Evolutionary conservation across 2,329 filamentous ascomycete genomes (phyloP), one percentile per base, ranked within the genome.

Genomic region (Colletotrichum orchidophilum): DNA sequence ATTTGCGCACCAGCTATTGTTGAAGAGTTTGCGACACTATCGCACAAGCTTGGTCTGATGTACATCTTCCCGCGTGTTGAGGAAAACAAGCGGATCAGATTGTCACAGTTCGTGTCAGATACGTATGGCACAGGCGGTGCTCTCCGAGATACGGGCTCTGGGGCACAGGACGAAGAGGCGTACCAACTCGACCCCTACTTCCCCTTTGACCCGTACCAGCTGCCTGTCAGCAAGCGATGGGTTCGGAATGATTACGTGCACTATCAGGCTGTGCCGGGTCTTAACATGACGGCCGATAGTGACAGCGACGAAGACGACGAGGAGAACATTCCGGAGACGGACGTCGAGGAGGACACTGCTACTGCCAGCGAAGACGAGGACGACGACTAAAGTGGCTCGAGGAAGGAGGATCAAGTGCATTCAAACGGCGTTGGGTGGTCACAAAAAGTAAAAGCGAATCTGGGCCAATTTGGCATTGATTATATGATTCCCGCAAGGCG

Each of bases 111-210:
- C 77, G 87, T 91, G 3, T 86, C 84, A 2, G 85, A 87, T 9
- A 87, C 86, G 42, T 88, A 89, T 74, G 85, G 87, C 21, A 87
- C 84, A 12, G 87, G 88, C 65, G 86, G 87, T 12, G 86, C 84
- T 1, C 83, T 89, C 39, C 86, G 86, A 72, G 89, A 90, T 75
- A 80, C 87, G 5, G 85, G 85, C 7, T 81, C 82, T 60, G 82
- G 87, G 61, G 80, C 82, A 15, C 88, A 91, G 64, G 93, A 93
- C 70, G 94, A 97, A 75, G 91, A 92, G 73, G 92, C 91, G 77
- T 92, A 96, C 77, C 92, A 97, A 80, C 87, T 99, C 1, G 95
- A 98, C 75, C 93, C 95, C 0, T 98, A 97, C 80, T 99, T 98
- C 78, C 96, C 96, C 0, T 99, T 99, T 77, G 96, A 99, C 79